Conservation (phyloP, 208 protist species). For the Lotmaria passim region DNA sequence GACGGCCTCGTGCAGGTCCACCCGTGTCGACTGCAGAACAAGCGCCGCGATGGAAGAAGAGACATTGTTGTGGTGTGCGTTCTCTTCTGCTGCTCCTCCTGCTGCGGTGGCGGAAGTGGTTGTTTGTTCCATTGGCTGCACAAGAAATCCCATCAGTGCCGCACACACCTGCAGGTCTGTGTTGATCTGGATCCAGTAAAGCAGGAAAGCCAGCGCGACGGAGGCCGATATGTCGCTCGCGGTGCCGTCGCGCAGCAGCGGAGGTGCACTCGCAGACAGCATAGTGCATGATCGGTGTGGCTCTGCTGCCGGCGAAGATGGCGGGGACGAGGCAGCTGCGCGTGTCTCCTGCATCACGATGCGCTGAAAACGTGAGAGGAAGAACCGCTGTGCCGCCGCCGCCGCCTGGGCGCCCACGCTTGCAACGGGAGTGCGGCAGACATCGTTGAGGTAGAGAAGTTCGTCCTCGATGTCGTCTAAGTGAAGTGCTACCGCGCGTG, state of each 20-base stretch:
- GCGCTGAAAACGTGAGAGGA: slow-evolving; percentile 31
- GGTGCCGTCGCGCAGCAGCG: neutral
- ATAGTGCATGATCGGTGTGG: no score
- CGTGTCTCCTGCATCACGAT: slow-evolving; percentile 12
- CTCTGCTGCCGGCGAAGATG: neutral
- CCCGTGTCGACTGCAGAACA: slow-evolving; percentile 32
- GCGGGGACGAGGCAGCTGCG: neutral
- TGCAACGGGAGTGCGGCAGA: slow-evolving; percentile 48
- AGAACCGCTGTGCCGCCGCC: slow-evolving; percentile 23
- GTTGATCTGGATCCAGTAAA: slow-evolving; percentile 36
- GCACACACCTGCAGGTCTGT: slow-evolving; percentile 23
- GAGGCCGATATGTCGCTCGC: slow-evolving; percentile 14
- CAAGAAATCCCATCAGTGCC: slow-evolving; percentile 24
- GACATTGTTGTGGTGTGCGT: neutral
- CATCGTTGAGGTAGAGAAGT: slow-evolving; percentile 84
- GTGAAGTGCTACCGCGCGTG: neutral
- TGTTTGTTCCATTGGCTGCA: slow-evolving; percentile 12
- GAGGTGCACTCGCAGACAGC: no score
- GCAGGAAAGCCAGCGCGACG: slow-evolving; percentile 28
- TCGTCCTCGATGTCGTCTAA: slow-evolving; percentile 88
- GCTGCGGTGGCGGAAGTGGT: neutral
- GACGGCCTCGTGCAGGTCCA: slow-evolving; percentile 35
- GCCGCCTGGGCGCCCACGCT: slow-evolving; percentile 25
- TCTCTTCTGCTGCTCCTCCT: neutral
- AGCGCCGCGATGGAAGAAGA: slow-evolving; percentile 13